Percentiles rank a stretch among this genome's conserved stretches.
phyloP scores from a whole-genome alignment of 1,139 yeast genomes.

The Suhomyces yuchorum region DNA sequence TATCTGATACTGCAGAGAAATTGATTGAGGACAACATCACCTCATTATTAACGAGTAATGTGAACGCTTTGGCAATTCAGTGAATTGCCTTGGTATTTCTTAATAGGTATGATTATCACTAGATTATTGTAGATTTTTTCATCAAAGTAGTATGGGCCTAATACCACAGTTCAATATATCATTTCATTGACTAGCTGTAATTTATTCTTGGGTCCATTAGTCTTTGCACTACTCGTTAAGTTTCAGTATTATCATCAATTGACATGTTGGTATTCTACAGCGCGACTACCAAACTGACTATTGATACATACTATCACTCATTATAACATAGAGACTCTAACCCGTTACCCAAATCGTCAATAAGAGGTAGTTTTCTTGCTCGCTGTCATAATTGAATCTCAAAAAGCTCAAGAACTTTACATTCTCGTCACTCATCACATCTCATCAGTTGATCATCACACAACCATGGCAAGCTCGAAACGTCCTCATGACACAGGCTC shows the following conservation, averaged over 20 bases:
- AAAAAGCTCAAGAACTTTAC: too few relatives aligned
- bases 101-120: neutral
- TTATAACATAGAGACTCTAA: too few relatives aligned
- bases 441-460: too few relatives aligned
- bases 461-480: neutral
- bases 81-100: conserved; percentile 23
- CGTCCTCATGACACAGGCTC: neutral
- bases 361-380: too few relatives aligned
- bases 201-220: neutral
- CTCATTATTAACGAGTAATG: conserved; percentile 82
- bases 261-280: neutral
- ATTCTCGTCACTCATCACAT: too few relatives aligned
- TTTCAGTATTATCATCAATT: neutral
- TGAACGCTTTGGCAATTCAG: conserved; percentile 81
- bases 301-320: too few relatives aligned
- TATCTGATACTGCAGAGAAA: conserved; percentile 83
- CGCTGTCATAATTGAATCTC: too few relatives aligned
- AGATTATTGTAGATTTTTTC: neutral
- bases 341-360: too few relatives aligned
- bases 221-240: neutral
- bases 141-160: neutral
- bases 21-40: conserved; percentile 89
- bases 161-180: neutral
- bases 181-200: neutral
- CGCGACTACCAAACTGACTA: too few relatives aligned